A percentile compares a stretch with the other conserved stretches of the same genome.
Conservation (phyloP, 305 asterid species). For the Petunia hybrid region DNA sequence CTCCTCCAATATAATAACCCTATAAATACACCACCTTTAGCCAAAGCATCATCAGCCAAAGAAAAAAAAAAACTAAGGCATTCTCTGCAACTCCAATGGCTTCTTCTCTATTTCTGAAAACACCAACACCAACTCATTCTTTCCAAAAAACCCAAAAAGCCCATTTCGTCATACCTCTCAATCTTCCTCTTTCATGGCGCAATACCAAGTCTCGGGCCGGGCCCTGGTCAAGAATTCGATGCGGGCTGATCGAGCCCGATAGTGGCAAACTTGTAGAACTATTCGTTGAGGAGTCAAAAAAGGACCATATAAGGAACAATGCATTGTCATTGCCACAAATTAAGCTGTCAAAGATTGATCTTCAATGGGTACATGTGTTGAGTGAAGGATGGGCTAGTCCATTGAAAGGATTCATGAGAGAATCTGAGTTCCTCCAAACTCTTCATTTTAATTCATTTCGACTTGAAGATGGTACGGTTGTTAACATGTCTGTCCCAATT, state of each 20-base stretch:
- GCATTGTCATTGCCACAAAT: slow-evolving; percentile 65
- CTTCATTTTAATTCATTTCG: slow-evolving; percentile 91
- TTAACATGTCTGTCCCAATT: slow-evolving; percentile 94
- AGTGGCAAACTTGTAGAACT: slow-evolving; percentile 85
- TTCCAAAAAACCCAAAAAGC: slow-evolving; percentile 44
- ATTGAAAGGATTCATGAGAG: slow-evolving; percentile 89
- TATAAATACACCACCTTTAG: not conserved
- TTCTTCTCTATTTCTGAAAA: slow-evolving; percentile 68
- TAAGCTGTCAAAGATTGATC: slow-evolving; percentile 69
- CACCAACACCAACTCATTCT: slow-evolving; percentile 40
- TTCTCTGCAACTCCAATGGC: slow-evolving; percentile 55
- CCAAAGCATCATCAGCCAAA: not conserved
- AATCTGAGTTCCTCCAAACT: slow-evolving; percentile 95
- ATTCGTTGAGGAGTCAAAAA: slow-evolving; percentile 60
- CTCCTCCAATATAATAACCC: slow-evolving; percentile 30
- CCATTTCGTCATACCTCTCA: slow-evolving; percentile 47
- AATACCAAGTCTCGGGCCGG: slow-evolving; percentile 29
- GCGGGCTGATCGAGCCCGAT: slow-evolving; percentile 77
- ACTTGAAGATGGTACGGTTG: slow-evolving; percentile 69
- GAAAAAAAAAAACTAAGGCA: slow-evolving; percentile 26
- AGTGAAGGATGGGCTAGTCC: slow-evolving; percentile 99
- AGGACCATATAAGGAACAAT: slow-evolving; percentile 47
- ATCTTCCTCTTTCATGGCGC: slow-evolving; percentile 32
- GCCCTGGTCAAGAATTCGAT: slow-evolving; percentile 49
- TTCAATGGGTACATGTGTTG: slow-evolving; percentile 95